Evolutionary conservation across 1,284 basidiomycete species (phyloP), one percentile per base, ranked within the genome.

Genomic region (Gymnopus androsaceus): DNA sequence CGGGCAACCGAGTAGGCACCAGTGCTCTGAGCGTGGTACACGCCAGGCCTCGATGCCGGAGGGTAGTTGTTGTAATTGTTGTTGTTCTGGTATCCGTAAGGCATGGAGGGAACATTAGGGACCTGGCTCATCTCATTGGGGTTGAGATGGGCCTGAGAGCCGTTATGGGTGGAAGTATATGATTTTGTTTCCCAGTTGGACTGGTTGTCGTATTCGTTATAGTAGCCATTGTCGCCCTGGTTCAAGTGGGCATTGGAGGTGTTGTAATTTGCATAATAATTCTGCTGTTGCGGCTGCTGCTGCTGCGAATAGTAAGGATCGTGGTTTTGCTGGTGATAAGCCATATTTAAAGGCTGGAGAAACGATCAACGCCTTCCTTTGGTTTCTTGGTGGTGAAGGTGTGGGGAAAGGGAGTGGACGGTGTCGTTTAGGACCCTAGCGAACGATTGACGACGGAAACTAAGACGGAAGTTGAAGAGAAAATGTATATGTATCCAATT

Each of bases 81-180:
- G 57, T 72, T n/a, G 63, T 86, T 77, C 58, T 73, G 54, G 14
- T 14, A 64, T 5, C 34, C 63, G 14, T 78, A 76, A 3, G 75
- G 74, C 64, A 84, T 70, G n/a, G 70, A 54, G 31, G 86, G 85
- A 21, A 87, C 72, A 4, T 84, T 81, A 15, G 83, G 79, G 17
- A 72, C 66, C 63, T 84, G 79, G 67, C 73, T 76, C 79, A 82
- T 82, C 59, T 82, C 83, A 54, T 87, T 81, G 17, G 84, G 77
- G 57, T 81, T 81, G 60, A 91, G 81, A 67, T 90, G 87, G 12
- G 75, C 81, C 64, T 90, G 87, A 6, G 89, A 91, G 68, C 83
- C 82, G 57, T 76, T 76, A 63, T 80, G 81, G 67, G 78, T 81
- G 62, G 84, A 86, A 30, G 53, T n/a, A 36, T 59, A 61, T 12